These are phyloP conservation scores for Calonectria honghensis DNA, from an alignment of 2,329 filamentous ascomycete genomes.

Conservation along the genomic window DNA sequence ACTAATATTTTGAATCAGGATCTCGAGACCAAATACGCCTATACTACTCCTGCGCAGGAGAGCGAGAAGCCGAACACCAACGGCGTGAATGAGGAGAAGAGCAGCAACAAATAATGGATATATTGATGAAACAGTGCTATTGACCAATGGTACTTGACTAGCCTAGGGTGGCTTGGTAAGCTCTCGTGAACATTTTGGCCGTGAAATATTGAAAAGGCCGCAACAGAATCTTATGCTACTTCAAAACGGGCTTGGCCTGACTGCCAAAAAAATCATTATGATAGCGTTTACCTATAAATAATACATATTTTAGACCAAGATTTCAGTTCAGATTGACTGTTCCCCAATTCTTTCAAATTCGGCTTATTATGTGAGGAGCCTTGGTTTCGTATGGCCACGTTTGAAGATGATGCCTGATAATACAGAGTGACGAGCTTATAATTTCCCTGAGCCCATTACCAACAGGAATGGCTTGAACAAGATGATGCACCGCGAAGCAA, in stretches of 20 bases:
- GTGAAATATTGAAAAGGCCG: background rate
- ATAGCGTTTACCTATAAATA: background rate
- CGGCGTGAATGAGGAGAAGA: background rate
- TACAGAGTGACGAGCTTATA: no score
- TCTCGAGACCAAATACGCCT: background rate
- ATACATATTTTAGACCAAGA: background rate
- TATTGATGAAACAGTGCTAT: background rate
- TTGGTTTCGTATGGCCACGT: background rate
- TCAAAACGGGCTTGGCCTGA: background rate
- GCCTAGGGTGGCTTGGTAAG: background rate
- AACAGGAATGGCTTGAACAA: no score
- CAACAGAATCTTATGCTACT: background rate
- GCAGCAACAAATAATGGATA: background rate
- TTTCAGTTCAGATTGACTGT: background rate
- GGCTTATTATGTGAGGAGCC: no score
- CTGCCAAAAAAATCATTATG: background rate
- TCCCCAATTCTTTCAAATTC: background rate
- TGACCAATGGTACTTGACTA: background rate
- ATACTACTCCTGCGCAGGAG: conserved; percentile 5
- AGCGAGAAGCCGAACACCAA: conserved; percentile 1
- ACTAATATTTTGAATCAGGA: background rate
- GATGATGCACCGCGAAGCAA: no score
- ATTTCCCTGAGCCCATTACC: no score
- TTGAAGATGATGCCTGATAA: no score
- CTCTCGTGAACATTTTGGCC: background rate